Percentiles rank a stretch among this genome's conserved stretches.
phyloP scores from a whole-genome alignment of 306 rosid genomes.

The Nissolia schottii region DNA sequence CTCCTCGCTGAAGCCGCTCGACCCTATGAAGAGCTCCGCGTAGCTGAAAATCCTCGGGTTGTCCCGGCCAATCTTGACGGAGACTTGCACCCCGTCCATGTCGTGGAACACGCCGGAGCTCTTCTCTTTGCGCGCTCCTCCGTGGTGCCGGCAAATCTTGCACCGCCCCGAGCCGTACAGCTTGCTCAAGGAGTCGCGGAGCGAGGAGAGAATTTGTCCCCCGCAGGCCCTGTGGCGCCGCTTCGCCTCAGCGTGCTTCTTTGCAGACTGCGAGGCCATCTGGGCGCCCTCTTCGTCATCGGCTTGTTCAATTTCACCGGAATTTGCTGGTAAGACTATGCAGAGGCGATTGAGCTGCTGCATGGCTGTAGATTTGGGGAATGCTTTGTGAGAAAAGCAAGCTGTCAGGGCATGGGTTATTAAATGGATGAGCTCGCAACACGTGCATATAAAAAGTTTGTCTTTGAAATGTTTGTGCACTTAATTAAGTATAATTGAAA shows the following conservation, averaged over 20 bases:
- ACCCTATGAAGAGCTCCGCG: conserved; percentile 82
- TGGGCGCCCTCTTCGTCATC: conserved; percentile 19
- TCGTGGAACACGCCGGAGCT: conserved; percentile 51
- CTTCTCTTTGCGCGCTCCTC: conserved; percentile 14
- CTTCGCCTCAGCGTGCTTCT: conserved; percentile 18
- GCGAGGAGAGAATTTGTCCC: conserved; percentile 38
- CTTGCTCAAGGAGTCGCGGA: conserved; percentile 40
- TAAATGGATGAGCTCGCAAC: too few relatives aligned
- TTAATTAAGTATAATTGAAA: too few relatives aligned
- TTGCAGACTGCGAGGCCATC: conserved; percentile 21
- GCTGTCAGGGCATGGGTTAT: conserved; percentile 1
- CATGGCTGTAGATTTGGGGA: conserved; percentile 27
- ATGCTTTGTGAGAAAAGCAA: background rate
- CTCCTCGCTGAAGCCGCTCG: conserved; percentile 72
- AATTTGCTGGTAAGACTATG: conserved; percentile 55
- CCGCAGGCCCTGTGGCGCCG: conserved; percentile 35
- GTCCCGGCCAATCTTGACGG: conserved; percentile 60
- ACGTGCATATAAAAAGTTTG: too few relatives aligned
- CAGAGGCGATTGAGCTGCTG: conserved; percentile 59
- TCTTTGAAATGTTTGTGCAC: too few relatives aligned
- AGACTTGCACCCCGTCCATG: conserved; percentile 73
- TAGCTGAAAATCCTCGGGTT: conserved; percentile 86
- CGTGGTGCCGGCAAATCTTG: conserved; percentile 22
- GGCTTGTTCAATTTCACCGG: conserved; percentile 38
- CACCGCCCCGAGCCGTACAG: conserved; percentile 33